Evolutionary conservation across 805 yeast species (phyloP), one percentile per base, ranked within the genome.

Genomic region (Saccharomyces kudriavzevii): DNA sequence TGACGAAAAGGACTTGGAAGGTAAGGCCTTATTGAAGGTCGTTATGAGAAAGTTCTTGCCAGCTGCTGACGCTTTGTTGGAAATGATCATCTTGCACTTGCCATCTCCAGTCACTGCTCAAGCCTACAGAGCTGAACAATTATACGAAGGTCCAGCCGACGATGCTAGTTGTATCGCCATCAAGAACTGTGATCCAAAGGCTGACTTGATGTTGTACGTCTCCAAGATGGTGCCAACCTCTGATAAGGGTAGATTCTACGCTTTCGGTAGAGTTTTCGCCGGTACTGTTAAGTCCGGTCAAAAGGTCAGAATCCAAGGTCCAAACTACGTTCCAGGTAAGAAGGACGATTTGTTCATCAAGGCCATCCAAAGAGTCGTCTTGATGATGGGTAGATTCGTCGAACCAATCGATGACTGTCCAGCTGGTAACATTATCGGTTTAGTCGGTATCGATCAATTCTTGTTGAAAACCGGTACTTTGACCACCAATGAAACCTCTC

Each of bases 151-250:
- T 84, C 99, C 99, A 77, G 61, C 86, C 68, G 94, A 87, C 74
- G 99, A 92, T 76, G 85, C 85, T 70, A 80, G 85, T 72, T 89
- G 91, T 80, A 76, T 80, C 62, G 96, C 96, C 71, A 92, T 92
- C 81, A 90, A 86, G 83, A 85, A 87, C 85, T 92, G 99, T 87
- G 97, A 92, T 81, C 96, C 98, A 74, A 85, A 77, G 72, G 96
- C 96, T 70, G 98, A 92, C 75, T 87, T 92, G 74, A 92, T 92
- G 99, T 84, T 92, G 74, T 92, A 92, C 90, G 94, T 92, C 73
- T 94, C 98, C 80, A 92, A 92, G 96, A 92, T 92, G 99, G 98
- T 92, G 68, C 99, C 99, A 79, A 92, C 99, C 76, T 92, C 98
- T 69, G 99, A 92, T 80, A 94, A 92, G 84, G 99, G 99, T 85